These are phyloP conservation scores for Aureobasidium mangrovei DNA, from an alignment of 2,329 filamentous ascomycete species.

Conservation along the genomic window DNA sequence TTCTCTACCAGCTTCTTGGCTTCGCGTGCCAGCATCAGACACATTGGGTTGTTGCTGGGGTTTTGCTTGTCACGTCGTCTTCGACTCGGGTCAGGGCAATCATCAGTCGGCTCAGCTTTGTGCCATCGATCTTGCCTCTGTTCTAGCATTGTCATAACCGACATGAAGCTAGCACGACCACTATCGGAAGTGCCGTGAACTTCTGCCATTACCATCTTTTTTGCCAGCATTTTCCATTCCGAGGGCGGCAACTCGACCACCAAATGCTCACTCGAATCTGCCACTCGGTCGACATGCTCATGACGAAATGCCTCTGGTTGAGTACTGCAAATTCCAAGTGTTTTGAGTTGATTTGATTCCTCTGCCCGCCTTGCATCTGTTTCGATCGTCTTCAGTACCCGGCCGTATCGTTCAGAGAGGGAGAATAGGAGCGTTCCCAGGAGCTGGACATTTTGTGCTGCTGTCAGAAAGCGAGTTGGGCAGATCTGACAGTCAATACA, in stretches of 20 bases:
- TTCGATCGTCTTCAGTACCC: slow-evolving; percentile 33
- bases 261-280: not conserved
- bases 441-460: slow-evolving; percentile 38
- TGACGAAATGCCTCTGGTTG: not conserved
- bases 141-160: slow-evolving; percentile 32
- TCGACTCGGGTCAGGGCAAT: slow-evolving; percentile 7
- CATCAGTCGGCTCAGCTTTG: slow-evolving; percentile 8
- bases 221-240: slow-evolving; percentile 37
- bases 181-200: slow-evolving; percentile 29
- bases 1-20: slow-evolving; percentile 24
- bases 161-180: slow-evolving; percentile 27
- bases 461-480: slow-evolving; percentile 33
- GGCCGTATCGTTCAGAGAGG: slow-evolving; percentile 34
- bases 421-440: slow-evolving; percentile 34
- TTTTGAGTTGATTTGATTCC: slow-evolving; percentile 28
- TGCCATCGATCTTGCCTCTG: slow-evolving; percentile 37
- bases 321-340: slow-evolving; percentile 35
- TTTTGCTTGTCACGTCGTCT: not conserved
- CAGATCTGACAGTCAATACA: slow-evolving; percentile 36
- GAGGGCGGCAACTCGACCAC: slow-evolving; percentile 34
- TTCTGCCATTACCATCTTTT: slow-evolving; percentile 38
- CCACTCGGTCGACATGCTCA: not conserved
- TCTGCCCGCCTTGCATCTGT: slow-evolving; percentile 30
- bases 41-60: slow-evolving; percentile 23
- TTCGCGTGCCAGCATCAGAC: slow-evolving; percentile 25